A percentile compares a stretch with the other conserved stretches of the same genome.
Evolutionary conservation across 768 basidiomycete genomes (phyloP).

Genomic region (Baorangia bicolor): DNA sequence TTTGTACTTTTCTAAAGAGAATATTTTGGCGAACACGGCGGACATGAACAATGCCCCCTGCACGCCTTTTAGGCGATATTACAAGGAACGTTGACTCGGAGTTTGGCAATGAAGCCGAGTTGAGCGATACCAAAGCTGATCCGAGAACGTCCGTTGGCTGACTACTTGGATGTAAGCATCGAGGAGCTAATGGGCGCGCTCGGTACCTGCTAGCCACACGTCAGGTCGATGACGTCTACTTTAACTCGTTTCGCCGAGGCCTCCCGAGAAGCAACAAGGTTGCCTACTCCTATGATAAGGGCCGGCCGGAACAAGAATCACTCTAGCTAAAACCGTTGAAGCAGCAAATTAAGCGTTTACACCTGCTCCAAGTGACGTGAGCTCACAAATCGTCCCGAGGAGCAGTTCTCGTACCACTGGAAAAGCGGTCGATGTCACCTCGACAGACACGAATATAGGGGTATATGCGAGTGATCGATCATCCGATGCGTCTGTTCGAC

Average conservation of each 20-base stretch:
- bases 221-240: constrained; percentile 8
- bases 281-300: constrained; percentile 2
- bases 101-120: constrained; percentile 7
- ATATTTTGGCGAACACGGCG: constrained; percentile 21
- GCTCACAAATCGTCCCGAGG: neutral
- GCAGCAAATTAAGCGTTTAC: neutral
- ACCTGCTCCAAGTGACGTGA: constrained; percentile 1
- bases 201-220: neutral
- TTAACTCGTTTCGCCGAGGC: constrained; percentile 13
- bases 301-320: constrained; percentile 18
- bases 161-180: neutral
- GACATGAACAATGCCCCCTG: constrained; percentile 28
- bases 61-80: constrained; percentile 31
- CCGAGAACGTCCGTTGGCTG: constrained; percentile 16
- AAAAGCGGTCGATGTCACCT: neutral
- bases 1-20: constrained; percentile 21
- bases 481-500: neutral
- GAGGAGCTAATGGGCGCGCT: constrained; percentile 1
- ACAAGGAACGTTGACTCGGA: constrained; percentile 14
- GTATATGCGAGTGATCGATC: neutral
- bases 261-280: neutral
- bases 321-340: constrained; percentile 1
- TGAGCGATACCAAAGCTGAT: constrained; percentile 7
- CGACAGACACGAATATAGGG: neutral
- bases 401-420: neutral